Percentiles rank a stretch among this genome's conserved stretches.
Evolutionary conservation across 2,329 filamentous ascomycete species (phyloP).

Genomic region (Ascochyta rabiei): DNA sequence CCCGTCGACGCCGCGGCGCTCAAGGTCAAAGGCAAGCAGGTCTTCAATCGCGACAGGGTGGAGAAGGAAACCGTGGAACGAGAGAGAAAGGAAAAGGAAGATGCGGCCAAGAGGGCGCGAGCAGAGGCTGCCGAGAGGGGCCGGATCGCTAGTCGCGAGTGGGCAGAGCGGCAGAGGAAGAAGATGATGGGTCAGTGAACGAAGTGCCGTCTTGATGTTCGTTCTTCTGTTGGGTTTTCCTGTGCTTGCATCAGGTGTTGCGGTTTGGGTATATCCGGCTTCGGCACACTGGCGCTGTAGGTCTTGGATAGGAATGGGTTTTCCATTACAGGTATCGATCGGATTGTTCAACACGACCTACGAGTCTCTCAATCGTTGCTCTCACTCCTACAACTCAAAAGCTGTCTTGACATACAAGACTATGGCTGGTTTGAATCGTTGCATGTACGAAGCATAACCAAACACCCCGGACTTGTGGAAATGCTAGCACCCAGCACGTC

Average conservation of each 20-base stretch:
- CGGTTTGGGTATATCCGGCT: constrained; percentile 7
- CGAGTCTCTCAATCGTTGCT: too few relatives aligned
- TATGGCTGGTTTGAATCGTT: too few relatives aligned
- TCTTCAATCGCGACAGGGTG: constrained; percentile 53
- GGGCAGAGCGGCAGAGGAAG: constrained; percentile 57
- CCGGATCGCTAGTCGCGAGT: constrained; percentile 53
- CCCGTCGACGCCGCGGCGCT: constrained; percentile 40
- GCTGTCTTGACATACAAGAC: too few relatives aligned
- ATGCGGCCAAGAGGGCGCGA: constrained; percentile 54
- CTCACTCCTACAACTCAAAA: too few relatives aligned
- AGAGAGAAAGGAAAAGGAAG: constrained; percentile 54
- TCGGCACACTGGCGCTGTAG: neutral
- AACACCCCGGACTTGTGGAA: too few relatives aligned
- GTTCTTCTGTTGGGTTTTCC: neutral
- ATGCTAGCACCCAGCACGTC: too few relatives aligned
- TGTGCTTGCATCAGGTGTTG: constrained; percentile 1
- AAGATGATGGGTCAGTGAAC: constrained; percentile 32
- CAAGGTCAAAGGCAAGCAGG: constrained; percentile 51
- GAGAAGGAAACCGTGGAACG: constrained; percentile 51
- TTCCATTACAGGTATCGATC: too few relatives aligned
- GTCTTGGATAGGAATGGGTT: neutral
- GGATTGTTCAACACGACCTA: too few relatives aligned
- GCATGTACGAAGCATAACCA: too few relatives aligned
- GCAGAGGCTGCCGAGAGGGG: constrained; percentile 55
- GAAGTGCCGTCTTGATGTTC: neutral